Evolutionary conservation across 2,329 filamentous ascomycete species (phyloP), one percentile per base, ranked within the genome.

Genomic region (Aspergillus quadricinctus): DNA sequence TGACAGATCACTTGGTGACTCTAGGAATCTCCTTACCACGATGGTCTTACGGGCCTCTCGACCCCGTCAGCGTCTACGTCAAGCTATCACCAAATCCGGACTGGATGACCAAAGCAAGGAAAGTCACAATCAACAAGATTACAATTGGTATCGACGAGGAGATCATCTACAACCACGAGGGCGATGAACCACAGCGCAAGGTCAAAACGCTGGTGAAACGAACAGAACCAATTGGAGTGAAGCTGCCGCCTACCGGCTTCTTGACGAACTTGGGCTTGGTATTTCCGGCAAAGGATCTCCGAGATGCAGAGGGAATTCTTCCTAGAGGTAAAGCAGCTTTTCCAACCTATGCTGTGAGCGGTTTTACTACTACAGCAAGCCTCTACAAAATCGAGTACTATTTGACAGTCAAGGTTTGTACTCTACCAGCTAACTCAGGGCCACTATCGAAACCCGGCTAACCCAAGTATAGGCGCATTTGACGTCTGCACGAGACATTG

Each of bases 311-410:
- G 53, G 94, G 94, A 27, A 88, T 97, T 57, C 81, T 97, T 68
- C 90, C 90, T 54, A 81, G 92, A 66, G 89, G 89, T 25, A 94
- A 92, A 72, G 83, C 90, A 9, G 89, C 88, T 27, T 97, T 97
- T 74, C 94, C 94, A 6, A 85, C 89, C 71, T 96, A 97, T 71
- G 86, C 89, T 55, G 88, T 97, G 48, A 87, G 84, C 35, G 93
- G 92, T 0, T 99, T 99, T 69, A 97, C 94, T 1, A 97, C 94
- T 0, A 90, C 90, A 7, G 95, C 91, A 35, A 93, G 88, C 37
- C 82, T 99, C 14, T 99, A 99, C 80, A 97, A 97, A 75, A 96
- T 99, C 71, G 93, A 99, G 75, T 99, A 97, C 71, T 99, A 93
- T 72, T 78, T 97, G 54, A 92, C 86, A 52, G 90, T 97, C 61